Evolutionary conservation across 345 rosid species (phyloP).

Genomic region (Balakata baccata): DNA sequence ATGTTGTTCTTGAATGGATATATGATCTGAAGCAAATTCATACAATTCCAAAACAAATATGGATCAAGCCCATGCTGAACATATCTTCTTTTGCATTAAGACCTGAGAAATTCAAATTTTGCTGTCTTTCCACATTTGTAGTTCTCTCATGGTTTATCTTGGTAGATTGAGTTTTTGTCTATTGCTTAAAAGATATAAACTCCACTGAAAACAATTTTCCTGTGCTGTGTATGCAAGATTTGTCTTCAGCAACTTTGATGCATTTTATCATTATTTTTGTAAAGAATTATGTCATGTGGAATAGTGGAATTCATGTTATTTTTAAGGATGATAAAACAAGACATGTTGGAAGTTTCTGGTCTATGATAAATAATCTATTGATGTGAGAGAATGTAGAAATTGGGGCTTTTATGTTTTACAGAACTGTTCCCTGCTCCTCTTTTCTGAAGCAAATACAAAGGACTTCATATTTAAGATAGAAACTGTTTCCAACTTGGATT

Average conservation of each 20-base stretch:
- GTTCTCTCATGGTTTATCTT: neutral
- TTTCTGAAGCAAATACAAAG: neutral
- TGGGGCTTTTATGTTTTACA: neutral
- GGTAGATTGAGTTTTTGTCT: neutral
- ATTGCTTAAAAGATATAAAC: neutral
- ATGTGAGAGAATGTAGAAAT: neutral
- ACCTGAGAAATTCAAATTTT: neutral
- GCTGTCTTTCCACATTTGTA: neutral
- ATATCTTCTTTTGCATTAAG: neutral
- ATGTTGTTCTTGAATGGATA: neutral
- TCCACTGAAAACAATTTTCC: neutral
- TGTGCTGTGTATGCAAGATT: neutral
- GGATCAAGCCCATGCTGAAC: neutral
- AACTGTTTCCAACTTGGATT: neutral
- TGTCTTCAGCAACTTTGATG: neutral
- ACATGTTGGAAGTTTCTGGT: neutral
- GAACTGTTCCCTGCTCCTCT: neutral
- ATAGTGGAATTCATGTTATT: neutral
- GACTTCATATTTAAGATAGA: neutral
- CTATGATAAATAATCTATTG: slow-evolving; percentile 1
- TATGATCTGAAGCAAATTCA: neutral
- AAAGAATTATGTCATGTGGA: neutral
- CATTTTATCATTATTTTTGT: neutral
- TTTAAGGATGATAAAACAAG: neutral
- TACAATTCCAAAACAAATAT: neutral